Evolutionary conservation across 192 early-diverging fungal species (phyloP), one percentile per base, ranked within the genome.

Genomic region (Podila epigama): DNA sequence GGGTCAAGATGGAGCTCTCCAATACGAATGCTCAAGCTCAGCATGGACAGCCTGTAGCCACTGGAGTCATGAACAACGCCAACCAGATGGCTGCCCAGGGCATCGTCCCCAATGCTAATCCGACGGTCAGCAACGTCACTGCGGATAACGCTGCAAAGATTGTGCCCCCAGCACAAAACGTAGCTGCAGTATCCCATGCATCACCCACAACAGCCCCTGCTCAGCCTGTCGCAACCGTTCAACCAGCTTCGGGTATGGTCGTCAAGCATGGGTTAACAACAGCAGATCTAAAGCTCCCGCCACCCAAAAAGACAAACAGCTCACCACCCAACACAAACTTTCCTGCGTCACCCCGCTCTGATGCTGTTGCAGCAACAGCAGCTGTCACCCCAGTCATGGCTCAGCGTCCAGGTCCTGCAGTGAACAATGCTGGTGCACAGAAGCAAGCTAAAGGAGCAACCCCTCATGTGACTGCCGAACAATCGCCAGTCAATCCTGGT

Each of bases 1-100:
- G 79, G 78, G 79, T 86, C 9, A 78, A 79, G 57, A 63, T 75
- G 29, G 69, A 80, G 33, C 59, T 66, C 56, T 32, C 51, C 25
- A 20, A 48, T 11, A 37, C 34, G 3, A 66, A 39, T 22, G 10
- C 34, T 40, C 13, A 37, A 5, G 25, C 27, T 6, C 25, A 54
- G 25, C 18, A 54, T 11, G 29, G 52, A 5, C 29, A 4, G 1
- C 44, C 44, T n/a, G n/a, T n/a, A 22, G 12, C 44, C 7, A 18
- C 44, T 22, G 44, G 44, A 48, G 44, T 2, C 44, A 5, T 48
- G 44, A 48, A 48, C 15, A 48, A 48, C 44, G 5, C 25, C 7
- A 20, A 20, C 44, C 44, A 18, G 11, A 18, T 22, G 44, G 44
- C n/a, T 22, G 44, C 44, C 3, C 44, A 48, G n/a, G n/a, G n/a